A percentile compares a stretch with the other conserved stretches of the same genome.
Evolutionary conservation across 2,329 filamentous ascomycete genomes (phyloP).

Genomic region (Mycocentrospora acerina): DNA sequence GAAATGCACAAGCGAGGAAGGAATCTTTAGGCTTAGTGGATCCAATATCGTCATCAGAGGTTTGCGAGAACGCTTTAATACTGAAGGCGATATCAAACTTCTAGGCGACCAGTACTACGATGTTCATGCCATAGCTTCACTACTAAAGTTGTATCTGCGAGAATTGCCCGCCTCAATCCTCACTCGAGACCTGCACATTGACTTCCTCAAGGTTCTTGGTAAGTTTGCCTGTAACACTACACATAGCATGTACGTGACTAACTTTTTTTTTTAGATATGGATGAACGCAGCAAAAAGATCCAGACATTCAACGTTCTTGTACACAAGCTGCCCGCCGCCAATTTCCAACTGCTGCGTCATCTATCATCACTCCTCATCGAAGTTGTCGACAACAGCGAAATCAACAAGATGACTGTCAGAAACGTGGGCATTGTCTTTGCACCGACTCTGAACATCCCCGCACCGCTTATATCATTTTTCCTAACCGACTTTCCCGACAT

Average conservation of each 20-base stretch:
- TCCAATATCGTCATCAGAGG: conserved; percentile 93
- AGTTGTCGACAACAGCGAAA: conserved; percentile 84
- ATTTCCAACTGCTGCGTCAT: conserved; percentile 78
- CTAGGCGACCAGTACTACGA: conserved; percentile 87
- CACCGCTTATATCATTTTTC: conserved; percentile 90
- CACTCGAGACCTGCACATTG: conserved; percentile 83
- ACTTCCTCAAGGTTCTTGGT: conserved; percentile 80
- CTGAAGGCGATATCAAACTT: conserved; percentile 86
- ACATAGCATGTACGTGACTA: conserved; percentile 11
- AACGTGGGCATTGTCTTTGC: conserved; percentile 98
- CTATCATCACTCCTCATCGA: conserved; percentile 86
- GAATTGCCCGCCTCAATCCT: conserved; percentile 90
- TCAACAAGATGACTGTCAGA: conserved; percentile 97
- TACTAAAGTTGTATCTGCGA: conserved; percentile 90
- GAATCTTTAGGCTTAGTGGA: conserved; percentile 95
- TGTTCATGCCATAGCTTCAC: conserved; percentile 90
- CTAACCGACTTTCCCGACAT: conserved; percentile 86
- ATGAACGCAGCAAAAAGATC: conserved; percentile 74
- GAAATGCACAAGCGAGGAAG: conserved; percentile 81
- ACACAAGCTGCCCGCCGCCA: conserved; percentile 75
- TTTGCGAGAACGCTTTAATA: conserved; percentile 90
- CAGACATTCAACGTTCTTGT: conserved; percentile 74
- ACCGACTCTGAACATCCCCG: conserved; percentile 93
- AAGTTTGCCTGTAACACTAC: conserved; percentile 25
- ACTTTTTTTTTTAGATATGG: conserved; percentile 59